Conservation (phyloP, 495 filamentous ascomycete species). For the Barbatosphaeria neglecta region DNA sequence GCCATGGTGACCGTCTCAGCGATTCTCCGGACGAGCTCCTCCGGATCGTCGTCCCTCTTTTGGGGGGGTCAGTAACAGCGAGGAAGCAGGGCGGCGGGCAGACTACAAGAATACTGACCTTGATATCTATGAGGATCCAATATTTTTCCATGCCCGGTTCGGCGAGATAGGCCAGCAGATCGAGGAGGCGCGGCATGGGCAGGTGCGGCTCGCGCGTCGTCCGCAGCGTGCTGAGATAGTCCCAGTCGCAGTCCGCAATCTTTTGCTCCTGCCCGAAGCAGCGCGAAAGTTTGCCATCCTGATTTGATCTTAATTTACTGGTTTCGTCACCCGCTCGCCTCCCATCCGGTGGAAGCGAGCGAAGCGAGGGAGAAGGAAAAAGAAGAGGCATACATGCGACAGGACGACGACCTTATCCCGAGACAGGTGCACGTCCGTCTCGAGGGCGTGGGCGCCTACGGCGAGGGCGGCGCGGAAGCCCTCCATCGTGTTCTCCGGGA, state of each 20-base stretch:
- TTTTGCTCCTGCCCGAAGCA: slow-evolving; percentile 64
- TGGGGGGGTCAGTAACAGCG: background rate
- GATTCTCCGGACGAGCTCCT: slow-evolving; percentile 54
- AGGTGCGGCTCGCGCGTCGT: slow-evolving; percentile 58
- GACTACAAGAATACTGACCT: slow-evolving; percentile 51
- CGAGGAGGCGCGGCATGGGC: slow-evolving; percentile 61
- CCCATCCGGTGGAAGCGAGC: no score
- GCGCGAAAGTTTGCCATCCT: slow-evolving; percentile 67
- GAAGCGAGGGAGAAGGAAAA: background rate
- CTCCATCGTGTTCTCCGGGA: slow-evolving; percentile 76
- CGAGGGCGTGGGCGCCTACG: slow-evolving; percentile 68
- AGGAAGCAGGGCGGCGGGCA: background rate
- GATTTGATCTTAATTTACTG: slow-evolving; percentile 4
- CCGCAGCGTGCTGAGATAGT: slow-evolving; percentile 51
- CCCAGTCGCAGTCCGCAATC: slow-evolving; percentile 66
- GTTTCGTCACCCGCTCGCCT: no score
- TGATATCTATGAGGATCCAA: slow-evolving; percentile 85
- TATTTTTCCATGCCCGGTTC: slow-evolving; percentile 46
- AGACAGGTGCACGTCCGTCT: slow-evolving; percentile 78
- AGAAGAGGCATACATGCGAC: slow-evolving; percentile 56
- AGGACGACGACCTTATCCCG: slow-evolving; percentile 77
- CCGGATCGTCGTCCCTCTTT: slow-evolving; percentile 54
- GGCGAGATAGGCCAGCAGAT: slow-evolving; percentile 62
- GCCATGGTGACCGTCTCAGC: slow-evolving; percentile 41
- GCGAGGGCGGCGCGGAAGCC: slow-evolving; percentile 64